phyloP scores from a whole-genome alignment of 345 rosid species.

The Limnanthes douglasii region DNA sequence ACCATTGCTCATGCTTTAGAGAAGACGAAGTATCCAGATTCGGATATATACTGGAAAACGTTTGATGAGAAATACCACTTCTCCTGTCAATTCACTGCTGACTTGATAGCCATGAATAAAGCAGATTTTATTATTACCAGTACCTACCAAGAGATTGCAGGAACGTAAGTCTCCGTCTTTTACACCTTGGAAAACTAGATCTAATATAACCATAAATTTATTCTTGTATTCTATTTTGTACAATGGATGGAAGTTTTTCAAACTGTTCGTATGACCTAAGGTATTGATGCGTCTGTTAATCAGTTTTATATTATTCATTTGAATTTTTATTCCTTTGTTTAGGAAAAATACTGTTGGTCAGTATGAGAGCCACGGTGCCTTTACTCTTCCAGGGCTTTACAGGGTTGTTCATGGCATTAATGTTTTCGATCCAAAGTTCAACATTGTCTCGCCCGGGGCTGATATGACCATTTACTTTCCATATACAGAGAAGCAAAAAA shows the following conservation, averaged over 20 bases:
- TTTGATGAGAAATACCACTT: conserved; percentile 90
- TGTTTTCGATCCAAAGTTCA: conserved; percentile 92
- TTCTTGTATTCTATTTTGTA: too few relatives aligned
- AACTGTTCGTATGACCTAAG: too few relatives aligned
- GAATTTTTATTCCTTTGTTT: conserved; percentile 1
- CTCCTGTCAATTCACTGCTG: conserved; percentile 94
- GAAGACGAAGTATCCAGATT: conserved; percentile 91
- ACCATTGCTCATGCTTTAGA: conserved; percentile 96
- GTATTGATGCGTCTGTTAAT: too few relatives aligned
- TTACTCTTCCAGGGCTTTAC: conserved; percentile 85
- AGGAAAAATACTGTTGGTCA: conserved; percentile 92
- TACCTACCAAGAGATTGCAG: conserved; percentile 96
- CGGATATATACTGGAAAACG: conserved; percentile 90
- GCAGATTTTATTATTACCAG: conserved; percentile 97
- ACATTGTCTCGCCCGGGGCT: conserved; percentile 96
- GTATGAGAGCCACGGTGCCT: conserved; percentile 84
- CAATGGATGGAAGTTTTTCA: too few relatives aligned
- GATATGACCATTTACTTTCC: conserved; percentile 88
- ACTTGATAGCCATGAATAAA: conserved; percentile 89
- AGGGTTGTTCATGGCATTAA: conserved; percentile 88
- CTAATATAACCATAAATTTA: background rate
- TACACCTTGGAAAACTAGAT: too few relatives aligned
- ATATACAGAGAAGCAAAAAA: conserved; percentile 48
- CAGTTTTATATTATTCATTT: too few relatives aligned
- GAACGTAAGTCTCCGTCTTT: conserved; percentile 52